phyloP scores from a whole-genome alignment of 2,329 filamentous ascomycete genomes.

The Neonectria neomacrospora region DNA sequence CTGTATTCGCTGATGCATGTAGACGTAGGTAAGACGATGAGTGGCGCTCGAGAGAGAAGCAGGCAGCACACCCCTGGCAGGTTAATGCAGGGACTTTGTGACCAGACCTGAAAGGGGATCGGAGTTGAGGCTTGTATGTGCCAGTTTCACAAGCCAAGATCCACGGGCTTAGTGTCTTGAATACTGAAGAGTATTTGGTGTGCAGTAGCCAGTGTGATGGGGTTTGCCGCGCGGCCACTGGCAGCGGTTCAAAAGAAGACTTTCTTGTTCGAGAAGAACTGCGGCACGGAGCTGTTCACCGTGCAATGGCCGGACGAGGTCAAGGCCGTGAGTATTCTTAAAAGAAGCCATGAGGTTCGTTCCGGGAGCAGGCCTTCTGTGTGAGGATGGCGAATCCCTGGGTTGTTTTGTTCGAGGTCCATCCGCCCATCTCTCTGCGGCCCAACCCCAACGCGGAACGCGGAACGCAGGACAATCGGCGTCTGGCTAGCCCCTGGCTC shows the following conservation, averaged over 20 bases:
- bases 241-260: not conserved
- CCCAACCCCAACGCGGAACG: not conserved
- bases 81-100: slow-evolving; percentile 39
- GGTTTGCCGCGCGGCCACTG: not conserved
- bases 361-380: not conserved
- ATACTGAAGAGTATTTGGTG: not conserved
- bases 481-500: not conserved
- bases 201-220: not conserved
- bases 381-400: slow-evolving; percentile 3
- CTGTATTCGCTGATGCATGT: not conserved
- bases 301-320: not conserved
- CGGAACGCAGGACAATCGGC: slow-evolving; percentile 2
- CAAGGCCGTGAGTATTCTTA: not conserved
- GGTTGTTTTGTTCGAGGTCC: slow-evolving; percentile 7
- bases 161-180: not conserved
- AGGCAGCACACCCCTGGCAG: slow-evolving; percentile 18
- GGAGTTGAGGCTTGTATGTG: slow-evolving; percentile 4
- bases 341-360: not conserved
- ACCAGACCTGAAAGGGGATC: slow-evolving; percentile 6
- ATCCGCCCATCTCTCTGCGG: slow-evolving; percentile 1
- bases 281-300: not conserved
- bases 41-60: slow-evolving; percentile 3
- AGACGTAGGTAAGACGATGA: not conserved
- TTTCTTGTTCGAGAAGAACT: not conserved
- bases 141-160: slow-evolving; percentile 1